Evolutionary conservation across 192 early-diverging fungal species (phyloP), one percentile per base, ranked within the genome.

Genomic region (Jimgerdemannia flammicorona): DNA sequence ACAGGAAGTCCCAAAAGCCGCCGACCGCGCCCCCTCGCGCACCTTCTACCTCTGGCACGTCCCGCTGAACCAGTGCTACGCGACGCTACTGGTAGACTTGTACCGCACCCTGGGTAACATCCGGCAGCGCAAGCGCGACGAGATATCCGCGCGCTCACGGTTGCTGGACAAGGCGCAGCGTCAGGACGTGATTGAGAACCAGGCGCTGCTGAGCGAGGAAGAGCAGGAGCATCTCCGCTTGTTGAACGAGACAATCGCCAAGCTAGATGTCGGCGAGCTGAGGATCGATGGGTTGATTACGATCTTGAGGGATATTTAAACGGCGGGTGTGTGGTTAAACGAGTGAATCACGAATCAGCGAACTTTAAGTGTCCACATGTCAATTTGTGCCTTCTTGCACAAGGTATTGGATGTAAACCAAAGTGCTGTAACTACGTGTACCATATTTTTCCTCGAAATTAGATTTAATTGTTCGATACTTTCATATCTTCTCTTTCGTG

Each of bases 41-140:
- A 92, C 90, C 43, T 90, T 88, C 74, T 92, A 91, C 66, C 83
- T 94, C 43, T 93, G 90, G 87, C 88, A 88, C 64, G 84, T 92
- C 40, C 83, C 85, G 41, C 67, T 87, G n/a, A 73, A 82, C 7
- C 82, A 85, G 67, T 83, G 86, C 70, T 84, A 84, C 59, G 75
- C 81, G 41, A 76, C 85, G 0, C 77, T 90, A 18, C 73, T 89
- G 71, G 78, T 85, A 67, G 78, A 83, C 40, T 70, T 85, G 43
- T 90, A 90, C 69, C 83, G 89, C 70, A 84, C 83, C 40, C 87
- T 91, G 66, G 80, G 70, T 39, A 91, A 93, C 43, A 59, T 90
- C 19, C 79, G 83, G 40, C 83, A 88, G 71, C 82, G 92, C 39
- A 74, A 80, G 18, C 76, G 81, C 71, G 70, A 88, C 41, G 91